phyloP scores from a whole-genome alignment of 371 early-diverging fungal genomes.

The Mortierella sp. region DNA sequence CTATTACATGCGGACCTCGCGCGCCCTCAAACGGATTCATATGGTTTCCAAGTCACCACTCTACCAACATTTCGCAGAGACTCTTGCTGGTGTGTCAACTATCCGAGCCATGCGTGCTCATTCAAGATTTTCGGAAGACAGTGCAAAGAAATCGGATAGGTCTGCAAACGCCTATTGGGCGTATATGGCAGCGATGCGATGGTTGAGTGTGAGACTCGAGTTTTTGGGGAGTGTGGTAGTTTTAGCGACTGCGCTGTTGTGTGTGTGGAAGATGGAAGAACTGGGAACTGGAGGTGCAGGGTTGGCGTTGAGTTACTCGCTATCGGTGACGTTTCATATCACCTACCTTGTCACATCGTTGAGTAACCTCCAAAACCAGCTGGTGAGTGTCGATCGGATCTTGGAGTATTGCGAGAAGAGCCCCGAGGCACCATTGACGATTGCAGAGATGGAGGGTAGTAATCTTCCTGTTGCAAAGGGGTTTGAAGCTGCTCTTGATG shows the following conservation, averaged over 20 bases:
- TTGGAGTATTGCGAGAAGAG: slow-evolving; percentile 73
- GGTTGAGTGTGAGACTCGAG: slow-evolving; percentile 44
- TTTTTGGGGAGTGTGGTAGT: slow-evolving; percentile 43
- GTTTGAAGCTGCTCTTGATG: not conserved
- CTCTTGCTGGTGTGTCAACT: slow-evolving; percentile 64
- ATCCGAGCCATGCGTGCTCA: slow-evolving; percentile 49
- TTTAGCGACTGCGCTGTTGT: slow-evolving; percentile 20
- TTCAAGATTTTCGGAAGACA: slow-evolving; percentile 20
- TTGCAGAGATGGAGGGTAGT: slow-evolving; percentile 50
- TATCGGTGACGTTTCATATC: slow-evolving; percentile 78
- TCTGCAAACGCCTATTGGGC: slow-evolving; percentile 29
- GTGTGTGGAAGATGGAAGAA: slow-evolving; percentile 67
- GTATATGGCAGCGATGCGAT: slow-evolving; percentile 19
- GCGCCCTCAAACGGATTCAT: slow-evolving; percentile 80
- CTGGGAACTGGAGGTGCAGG: slow-evolving; percentile 50
- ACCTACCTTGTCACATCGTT: slow-evolving; percentile 82
- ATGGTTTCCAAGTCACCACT: slow-evolving; percentile 70
- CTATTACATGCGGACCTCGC: slow-evolving; percentile 78
- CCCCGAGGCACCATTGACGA: slow-evolving; percentile 67
- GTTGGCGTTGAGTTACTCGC: slow-evolving; percentile 75
- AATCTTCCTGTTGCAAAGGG: slow-evolving; percentile 70
- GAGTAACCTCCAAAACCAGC: slow-evolving; percentile 68
- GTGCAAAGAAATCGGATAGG: slow-evolving; percentile 6
- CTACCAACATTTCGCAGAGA: slow-evolving; percentile 72
- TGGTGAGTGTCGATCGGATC: slow-evolving; percentile 75